A percentile compares a stretch with the other conserved stretches of the same genome.
phyloP scores from a whole-genome alignment of 78 protist species.

The Fonticula alba region DNA sequence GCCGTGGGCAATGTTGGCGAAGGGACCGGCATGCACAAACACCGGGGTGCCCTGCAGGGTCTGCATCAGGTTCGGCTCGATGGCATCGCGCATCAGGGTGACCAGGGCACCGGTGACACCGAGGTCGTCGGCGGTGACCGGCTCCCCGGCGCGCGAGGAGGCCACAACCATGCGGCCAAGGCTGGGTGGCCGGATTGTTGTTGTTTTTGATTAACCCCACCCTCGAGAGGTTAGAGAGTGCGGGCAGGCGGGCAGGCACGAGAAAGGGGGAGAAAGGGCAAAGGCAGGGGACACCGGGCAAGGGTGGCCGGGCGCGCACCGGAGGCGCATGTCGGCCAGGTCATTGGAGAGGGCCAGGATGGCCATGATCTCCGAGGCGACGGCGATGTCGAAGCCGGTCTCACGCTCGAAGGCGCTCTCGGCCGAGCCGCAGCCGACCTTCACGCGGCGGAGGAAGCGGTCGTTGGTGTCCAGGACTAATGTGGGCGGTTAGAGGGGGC shows the following conservation, averaged over 20 bases:
- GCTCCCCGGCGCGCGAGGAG: conserved; percentile 30
- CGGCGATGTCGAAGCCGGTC: conserved; percentile 84
- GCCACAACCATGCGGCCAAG: conserved; percentile 42
- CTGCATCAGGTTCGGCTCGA: conserved; percentile 93
- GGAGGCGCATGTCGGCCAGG: conserved; percentile 53
- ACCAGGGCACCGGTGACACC: conserved; percentile 87
- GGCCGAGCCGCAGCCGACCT: conserved; percentile 64
- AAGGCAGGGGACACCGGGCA: not conserved
- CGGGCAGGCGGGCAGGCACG: too few relatives aligned
- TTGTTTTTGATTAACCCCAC: not conserved
- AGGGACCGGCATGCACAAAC: conserved; percentile 96
- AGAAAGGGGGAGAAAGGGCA: not conserved
- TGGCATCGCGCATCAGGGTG: conserved; percentile 57
- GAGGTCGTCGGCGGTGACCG: conserved; percentile 82
- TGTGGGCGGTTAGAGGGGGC: not conserved
- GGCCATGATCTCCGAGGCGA: conserved; percentile 95
- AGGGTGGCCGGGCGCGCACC: not conserved
- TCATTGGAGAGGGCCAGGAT: conserved; percentile 62
- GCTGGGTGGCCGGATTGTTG: not conserved
- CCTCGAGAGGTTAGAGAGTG: too few relatives aligned
- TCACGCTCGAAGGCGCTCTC: conserved; percentile 41
- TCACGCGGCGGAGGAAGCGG: conserved; percentile 77
- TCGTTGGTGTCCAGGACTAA: conserved; percentile 71
- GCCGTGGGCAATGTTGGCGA: conserved; percentile 95
- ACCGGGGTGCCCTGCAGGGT: conserved; percentile 73